phyloP scores from a whole-genome alignment of 306 rosid genomes.

The Castanea crenata region DNA sequence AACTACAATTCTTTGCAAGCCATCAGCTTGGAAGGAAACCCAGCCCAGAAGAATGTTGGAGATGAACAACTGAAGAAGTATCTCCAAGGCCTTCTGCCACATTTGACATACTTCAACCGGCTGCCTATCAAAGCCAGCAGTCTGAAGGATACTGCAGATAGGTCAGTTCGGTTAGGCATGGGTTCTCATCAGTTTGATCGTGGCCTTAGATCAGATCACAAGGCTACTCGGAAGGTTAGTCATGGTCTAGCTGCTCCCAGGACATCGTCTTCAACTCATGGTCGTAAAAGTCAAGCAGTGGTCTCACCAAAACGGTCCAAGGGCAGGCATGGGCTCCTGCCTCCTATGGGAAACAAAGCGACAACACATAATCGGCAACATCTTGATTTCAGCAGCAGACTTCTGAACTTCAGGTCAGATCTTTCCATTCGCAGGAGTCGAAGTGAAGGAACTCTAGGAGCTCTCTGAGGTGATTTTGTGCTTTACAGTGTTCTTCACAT shows the following conservation, averaged over 20 bases:
- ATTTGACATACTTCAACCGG: conserved; percentile 75
- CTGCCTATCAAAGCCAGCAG: conserved; percentile 51
- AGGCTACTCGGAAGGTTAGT: conserved; percentile 49
- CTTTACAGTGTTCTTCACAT: conserved; percentile 4
- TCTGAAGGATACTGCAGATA: conserved; percentile 64
- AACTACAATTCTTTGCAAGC: conserved; percentile 84
- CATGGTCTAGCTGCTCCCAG: conserved; percentile 41
- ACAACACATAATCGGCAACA: conserved; percentile 35
- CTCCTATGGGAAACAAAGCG: conserved; percentile 53
- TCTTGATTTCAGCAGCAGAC: conserved; percentile 42
- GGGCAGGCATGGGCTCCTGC: conserved; percentile 52
- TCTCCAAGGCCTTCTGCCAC: conserved; percentile 90
- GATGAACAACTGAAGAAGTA: conserved; percentile 88
- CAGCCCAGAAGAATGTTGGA: conserved; percentile 91
- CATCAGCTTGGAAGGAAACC: conserved; percentile 90
- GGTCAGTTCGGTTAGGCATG: conserved; percentile 63
- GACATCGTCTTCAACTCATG: conserved; percentile 35
- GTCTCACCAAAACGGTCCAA: conserved; percentile 40
- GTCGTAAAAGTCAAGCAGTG: conserved; percentile 41
- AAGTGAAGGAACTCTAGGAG: conserved; percentile 72
- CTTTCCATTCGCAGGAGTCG: conserved; percentile 64
- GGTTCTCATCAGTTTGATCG: conserved; percentile 74
- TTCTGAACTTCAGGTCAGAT: conserved; percentile 21
- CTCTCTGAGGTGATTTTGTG: conserved; percentile 42
- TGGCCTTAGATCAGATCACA: conserved; percentile 65